These are phyloP conservation scores for Isatis tinctoria DNA, from an alignment of 345 rosid species.

Conservation along the genomic window DNA sequence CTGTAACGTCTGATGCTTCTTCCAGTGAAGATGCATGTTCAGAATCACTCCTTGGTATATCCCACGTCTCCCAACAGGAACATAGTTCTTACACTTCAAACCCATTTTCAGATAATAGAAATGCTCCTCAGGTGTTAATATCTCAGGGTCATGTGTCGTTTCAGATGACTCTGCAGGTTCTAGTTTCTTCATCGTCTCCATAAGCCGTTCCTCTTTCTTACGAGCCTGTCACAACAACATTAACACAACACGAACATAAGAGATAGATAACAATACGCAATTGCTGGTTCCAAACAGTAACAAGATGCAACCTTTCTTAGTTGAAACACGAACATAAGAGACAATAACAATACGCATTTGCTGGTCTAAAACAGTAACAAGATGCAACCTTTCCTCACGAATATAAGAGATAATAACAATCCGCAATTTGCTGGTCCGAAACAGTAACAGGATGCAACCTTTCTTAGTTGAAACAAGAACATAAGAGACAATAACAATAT, in stretches of 20 bases:
- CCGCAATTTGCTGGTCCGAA: too few species aligned
- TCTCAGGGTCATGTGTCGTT: slow-evolving; percentile 86
- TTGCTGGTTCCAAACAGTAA: too few species aligned
- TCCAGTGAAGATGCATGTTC: slow-evolving; percentile 99
- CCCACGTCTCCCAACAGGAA: slow-evolving; percentile 86
- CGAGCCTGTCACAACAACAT: slow-evolving; percentile 40
- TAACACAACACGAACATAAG: not conserved
- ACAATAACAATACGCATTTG: too few species aligned
- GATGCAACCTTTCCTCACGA: too few species aligned
- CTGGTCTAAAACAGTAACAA: too few species aligned
- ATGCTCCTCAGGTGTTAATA: slow-evolving; percentile 93
- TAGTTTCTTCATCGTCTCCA: slow-evolving; percentile 67
- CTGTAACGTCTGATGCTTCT: slow-evolving; percentile 88
- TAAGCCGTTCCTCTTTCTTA: slow-evolving; percentile 72
- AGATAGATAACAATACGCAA: too few species aligned
- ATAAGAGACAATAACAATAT: not conserved
- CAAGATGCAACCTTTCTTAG: too few species aligned
- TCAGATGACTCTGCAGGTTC: slow-evolving; percentile 71
- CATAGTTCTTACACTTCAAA: slow-evolving; percentile 89
- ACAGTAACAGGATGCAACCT: too few species aligned
- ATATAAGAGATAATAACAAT: not conserved
- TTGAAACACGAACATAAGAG: too few species aligned
- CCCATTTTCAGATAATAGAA: slow-evolving; percentile 88
- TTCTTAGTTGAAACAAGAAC: not conserved
- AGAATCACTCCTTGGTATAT: slow-evolving; percentile 94